Percentiles rank a stretch among this genome's conserved stretches.
phyloP scores from a whole-genome alignment of 805 yeast genomes.

The Tetrapisispora iriomotensis region DNA sequence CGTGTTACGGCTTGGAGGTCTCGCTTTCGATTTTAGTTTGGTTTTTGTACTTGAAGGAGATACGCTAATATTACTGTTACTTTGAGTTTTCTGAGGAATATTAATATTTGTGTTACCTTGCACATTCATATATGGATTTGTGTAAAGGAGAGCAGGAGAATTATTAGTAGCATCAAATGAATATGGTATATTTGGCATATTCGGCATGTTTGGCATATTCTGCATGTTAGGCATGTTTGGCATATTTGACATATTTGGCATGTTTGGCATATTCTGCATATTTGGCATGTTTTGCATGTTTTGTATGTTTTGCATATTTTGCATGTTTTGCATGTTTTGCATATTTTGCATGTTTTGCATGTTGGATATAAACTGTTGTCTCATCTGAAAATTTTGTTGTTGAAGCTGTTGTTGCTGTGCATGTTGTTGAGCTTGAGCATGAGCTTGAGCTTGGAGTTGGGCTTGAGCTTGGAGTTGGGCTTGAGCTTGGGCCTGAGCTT shows the following conservation, averaged over 20 bases:
- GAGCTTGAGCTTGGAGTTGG: neutral
- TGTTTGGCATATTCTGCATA: too few relatives aligned
- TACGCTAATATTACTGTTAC: neutral
- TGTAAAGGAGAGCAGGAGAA: neutral
- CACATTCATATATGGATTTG: neutral
- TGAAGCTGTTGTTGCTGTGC: constrained; percentile 8
- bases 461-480: neutral
- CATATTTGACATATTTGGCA: neutral
- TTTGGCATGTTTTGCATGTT: constrained; percentile 6
- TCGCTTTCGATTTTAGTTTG: neutral
- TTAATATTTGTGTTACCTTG: neutral
- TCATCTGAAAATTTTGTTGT: constrained; percentile 2
- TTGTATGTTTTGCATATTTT: constrained; percentile 7
- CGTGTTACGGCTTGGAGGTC: neutral
- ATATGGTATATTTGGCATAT: constrained; percentile 6
- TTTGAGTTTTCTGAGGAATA: neutral
- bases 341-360: constrained; percentile 6
- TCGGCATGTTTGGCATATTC: neutral
- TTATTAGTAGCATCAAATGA: neutral
- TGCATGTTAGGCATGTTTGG: constrained; percentile 7
- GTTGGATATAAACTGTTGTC: neutral
- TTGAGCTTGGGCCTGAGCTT: neutral
- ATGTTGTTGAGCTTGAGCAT: constrained; percentile 28
- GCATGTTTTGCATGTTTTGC: neutral
- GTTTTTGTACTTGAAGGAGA: neutral